Evolutionary conservation across 371 early-diverging fungal genomes (phyloP).

Genomic region (Umbelopsis sp.): DNA sequence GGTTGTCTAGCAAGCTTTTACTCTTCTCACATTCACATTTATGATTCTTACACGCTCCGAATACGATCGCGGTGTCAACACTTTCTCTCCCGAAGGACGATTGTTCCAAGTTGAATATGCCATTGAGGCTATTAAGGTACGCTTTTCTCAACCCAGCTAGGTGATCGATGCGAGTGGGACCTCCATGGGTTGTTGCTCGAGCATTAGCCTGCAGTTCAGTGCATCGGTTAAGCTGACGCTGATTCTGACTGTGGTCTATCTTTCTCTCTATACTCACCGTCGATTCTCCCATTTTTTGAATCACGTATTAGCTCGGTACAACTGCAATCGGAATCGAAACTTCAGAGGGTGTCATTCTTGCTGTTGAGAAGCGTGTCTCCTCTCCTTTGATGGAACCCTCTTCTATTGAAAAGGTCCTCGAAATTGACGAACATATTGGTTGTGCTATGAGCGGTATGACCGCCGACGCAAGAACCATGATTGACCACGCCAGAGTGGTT

Average conservation of each 20-base stretch:
- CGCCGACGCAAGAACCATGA: constrained; percentile 95
- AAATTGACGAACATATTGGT: constrained; percentile 94
- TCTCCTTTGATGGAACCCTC: constrained; percentile 90
- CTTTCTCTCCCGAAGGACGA: constrained; percentile 98
- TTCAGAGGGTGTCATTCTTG: constrained; percentile 90
- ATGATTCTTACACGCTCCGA: constrained; percentile 87
- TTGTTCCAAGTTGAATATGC: constrained; percentile 99
- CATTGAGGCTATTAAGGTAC: constrained; percentile 98
- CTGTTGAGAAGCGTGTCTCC: constrained; percentile 96
- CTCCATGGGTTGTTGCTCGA: constrained; percentile 1
- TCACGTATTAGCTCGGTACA: constrained; percentile 79
- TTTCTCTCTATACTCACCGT: background rate
- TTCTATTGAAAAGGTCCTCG: constrained; percentile 96
- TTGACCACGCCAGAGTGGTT: constrained; percentile 96
- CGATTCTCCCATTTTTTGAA: constrained; percentile 1
- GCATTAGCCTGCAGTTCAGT: background rate
- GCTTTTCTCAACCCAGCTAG: background rate
- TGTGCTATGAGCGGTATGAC: constrained; percentile 98
- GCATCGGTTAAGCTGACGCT: background rate
- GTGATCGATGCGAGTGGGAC: background rate
- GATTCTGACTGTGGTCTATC: background rate
- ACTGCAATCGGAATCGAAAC: constrained; percentile 98
- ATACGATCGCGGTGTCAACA: constrained; percentile 98
- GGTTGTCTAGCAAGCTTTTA: background rate
- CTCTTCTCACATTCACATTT: constrained; percentile 1